Conservation (phyloP, 2,329 filamentous ascomycete species). For the Didymellaceae sp. region DNA sequence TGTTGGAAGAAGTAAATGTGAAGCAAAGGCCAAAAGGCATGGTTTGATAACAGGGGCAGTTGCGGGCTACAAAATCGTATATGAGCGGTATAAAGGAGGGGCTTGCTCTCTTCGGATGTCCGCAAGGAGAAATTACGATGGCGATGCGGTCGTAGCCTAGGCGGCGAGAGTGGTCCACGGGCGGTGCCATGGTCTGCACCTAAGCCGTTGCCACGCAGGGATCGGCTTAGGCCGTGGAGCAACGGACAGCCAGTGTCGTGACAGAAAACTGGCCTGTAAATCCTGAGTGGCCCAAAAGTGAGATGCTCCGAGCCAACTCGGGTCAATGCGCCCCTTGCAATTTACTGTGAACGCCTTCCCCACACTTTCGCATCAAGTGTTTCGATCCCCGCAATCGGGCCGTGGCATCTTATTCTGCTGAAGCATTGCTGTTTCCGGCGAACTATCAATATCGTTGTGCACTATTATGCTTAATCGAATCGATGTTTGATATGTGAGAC, state of each 20-base stretch:
- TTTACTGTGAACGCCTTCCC: slow-evolving; percentile 20
- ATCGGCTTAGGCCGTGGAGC: slow-evolving; percentile 42
- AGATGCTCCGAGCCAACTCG: slow-evolving; percentile 9
- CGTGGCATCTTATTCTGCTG: slow-evolving; percentile 2
- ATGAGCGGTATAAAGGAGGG: slow-evolving; percentile 29
- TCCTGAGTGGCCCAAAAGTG: slow-evolving; percentile 4
- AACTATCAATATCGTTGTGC: neutral
- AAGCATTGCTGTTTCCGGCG: neutral
- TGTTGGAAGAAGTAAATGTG: slow-evolving; percentile 38
- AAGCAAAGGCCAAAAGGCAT: slow-evolving; percentile 41
- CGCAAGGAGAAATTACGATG: slow-evolving; percentile 45
- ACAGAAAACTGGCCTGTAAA: neutral
- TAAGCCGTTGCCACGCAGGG: slow-evolving; percentile 41
- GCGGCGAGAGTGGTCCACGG: slow-evolving; percentile 5
- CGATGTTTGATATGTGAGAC: neutral
- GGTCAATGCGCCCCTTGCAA: slow-evolving; percentile 20
- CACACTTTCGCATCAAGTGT: slow-evolving; percentile 15
- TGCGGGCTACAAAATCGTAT: slow-evolving; percentile 42
- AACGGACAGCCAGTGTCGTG: slow-evolving; percentile 26
- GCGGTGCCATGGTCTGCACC: slow-evolving; percentile 31
- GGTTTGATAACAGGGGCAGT: slow-evolving; percentile 40
- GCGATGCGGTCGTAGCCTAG: slow-evolving; percentile 11
- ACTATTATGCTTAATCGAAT: neutral
- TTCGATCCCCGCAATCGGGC: slow-evolving; percentile 15
- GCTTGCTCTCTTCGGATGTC: slow-evolving; percentile 43